These are phyloP conservation scores for Panaeolus papilionaceus DNA, from an alignment of 768 basidiomycete genomes.

Conservation along the genomic window DNA sequence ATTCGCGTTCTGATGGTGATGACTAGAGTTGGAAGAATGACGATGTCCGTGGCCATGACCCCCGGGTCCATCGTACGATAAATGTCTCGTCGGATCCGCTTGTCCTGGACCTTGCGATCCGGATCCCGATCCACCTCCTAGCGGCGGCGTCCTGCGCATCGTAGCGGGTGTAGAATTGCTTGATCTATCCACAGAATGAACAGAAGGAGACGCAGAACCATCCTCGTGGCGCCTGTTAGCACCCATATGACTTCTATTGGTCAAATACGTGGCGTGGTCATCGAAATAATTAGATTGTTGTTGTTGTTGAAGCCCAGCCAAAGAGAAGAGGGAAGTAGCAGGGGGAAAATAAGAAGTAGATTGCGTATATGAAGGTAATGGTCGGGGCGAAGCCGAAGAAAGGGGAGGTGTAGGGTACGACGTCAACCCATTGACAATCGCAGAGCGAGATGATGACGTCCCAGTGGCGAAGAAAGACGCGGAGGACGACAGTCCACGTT, in stretches of 20 bases:
- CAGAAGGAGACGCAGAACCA: conserved; percentile 62
- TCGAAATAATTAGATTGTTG: conserved; percentile 11
- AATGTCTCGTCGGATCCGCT: conserved; percentile 13
- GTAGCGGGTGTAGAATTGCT: conserved; percentile 60
- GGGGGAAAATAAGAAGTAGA: conserved; percentile 8
- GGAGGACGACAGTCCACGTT: background rate
- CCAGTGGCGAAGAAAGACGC: background rate
- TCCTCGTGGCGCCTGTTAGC: conserved; percentile 14
- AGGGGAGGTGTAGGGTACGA: conserved; percentile 11
- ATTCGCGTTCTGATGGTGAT: conserved; percentile 14
- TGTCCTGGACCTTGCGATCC: conserved; percentile 11
- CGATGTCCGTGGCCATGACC: conserved; percentile 12
- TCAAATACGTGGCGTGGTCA: conserved; percentile 10
- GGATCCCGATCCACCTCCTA: conserved; percentile 43
- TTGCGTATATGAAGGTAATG: conserved; percentile 5
- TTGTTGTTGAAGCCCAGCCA: conserved; percentile 14
- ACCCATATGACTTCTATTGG: conserved; percentile 13
- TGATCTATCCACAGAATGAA: conserved; percentile 65
- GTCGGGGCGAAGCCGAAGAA: conserved; percentile 2
- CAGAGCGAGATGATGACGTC: background rate
- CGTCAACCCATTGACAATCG: background rate
- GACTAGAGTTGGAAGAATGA: conserved; percentile 12
- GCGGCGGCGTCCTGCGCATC: conserved; percentile 36
- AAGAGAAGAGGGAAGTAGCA: conserved; percentile 12
- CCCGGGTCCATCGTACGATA: conserved; percentile 11